These are phyloP conservation scores for Petrea volubilis DNA, from an alignment of 257 asterid genomes.

Conservation along the genomic window DNA sequence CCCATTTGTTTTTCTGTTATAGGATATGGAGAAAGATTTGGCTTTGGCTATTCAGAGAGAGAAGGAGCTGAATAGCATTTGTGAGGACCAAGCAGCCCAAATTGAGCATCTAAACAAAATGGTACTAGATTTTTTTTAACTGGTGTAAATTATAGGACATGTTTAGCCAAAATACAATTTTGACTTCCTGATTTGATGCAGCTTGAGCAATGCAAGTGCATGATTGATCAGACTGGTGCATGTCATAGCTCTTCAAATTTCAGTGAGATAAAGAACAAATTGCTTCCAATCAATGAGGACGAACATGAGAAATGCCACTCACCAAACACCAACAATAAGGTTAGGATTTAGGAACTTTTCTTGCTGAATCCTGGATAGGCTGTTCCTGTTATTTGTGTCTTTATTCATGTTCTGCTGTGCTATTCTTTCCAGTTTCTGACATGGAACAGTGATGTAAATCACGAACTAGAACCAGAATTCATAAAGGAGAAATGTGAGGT, in stretches of 20 bases:
- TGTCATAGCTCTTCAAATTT: constrained; percentile 36
- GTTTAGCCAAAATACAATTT: background rate
- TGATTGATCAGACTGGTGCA: constrained; percentile 29
- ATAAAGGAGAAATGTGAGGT: constrained; percentile 56
- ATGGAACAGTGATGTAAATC: constrained; percentile 45
- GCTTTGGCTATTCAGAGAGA: constrained; percentile 44
- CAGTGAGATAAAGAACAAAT: constrained; percentile 34
- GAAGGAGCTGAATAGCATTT: constrained; percentile 63
- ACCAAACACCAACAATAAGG: constrained; percentile 42
- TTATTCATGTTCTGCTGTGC: background rate
- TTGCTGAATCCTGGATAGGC: background rate
- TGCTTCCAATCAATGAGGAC: constrained; percentile 43
- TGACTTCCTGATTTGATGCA: constrained; percentile 38
- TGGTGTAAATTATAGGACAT: constrained; percentile 1
- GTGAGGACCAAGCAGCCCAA: constrained; percentile 78
- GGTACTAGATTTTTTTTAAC: constrained; percentile 38
- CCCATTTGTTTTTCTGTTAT: background rate
- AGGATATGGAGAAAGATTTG: constrained; percentile 55
- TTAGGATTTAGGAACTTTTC: constrained; percentile 8
- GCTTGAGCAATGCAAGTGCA: constrained; percentile 64
- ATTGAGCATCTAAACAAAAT: constrained; percentile 68
- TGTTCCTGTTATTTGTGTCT: background rate
- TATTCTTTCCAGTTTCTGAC: constrained; percentile 56
- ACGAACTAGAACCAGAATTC: constrained; percentile 49
- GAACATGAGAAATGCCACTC: constrained; percentile 29